A percentile compares a stretch with the other conserved stretches of the same genome.
These are phyloP conservation scores for Lanmaoa pseudosensibilis DNA, from an alignment of 768 basidiomycete species.

Conservation along the genomic window DNA sequence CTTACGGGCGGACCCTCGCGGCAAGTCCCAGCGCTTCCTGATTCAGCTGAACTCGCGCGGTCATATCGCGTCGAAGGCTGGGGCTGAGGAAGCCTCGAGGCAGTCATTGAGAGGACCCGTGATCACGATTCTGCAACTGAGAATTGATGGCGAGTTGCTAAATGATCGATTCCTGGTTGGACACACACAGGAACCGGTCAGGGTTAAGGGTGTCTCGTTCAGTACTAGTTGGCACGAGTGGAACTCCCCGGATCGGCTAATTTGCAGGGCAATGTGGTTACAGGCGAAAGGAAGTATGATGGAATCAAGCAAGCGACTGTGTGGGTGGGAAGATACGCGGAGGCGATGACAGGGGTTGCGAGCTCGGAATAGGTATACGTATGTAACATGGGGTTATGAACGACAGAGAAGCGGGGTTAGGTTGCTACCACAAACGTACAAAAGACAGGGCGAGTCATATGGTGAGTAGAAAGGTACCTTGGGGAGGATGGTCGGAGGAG, in stretches of 20 bases:
- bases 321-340: slow-evolving; percentile 6
- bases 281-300: slow-evolving; percentile 7
- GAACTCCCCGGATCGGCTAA: slow-evolving; percentile 24
- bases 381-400: background rate
- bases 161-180: slow-evolving; percentile 9
- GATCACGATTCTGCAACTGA: slow-evolving; percentile 11
- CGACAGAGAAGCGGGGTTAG: background rate
- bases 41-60: slow-evolving; percentile 24
- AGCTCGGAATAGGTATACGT: background rate
- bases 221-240: slow-evolving; percentile 2
- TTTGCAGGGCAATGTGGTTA: slow-evolving; percentile 6
- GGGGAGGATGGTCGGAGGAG: background rate
- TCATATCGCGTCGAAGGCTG: slow-evolving; percentile 29
- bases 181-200: slow-evolving; percentile 24
- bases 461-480: background rate
- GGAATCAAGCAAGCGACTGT: slow-evolving; percentile 4
- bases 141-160: slow-evolving; percentile 13
- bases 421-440: background rate
- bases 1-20: background rate
- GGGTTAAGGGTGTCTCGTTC: slow-evolving; percentile 19
- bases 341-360: background rate
- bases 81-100: slow-evolving; percentile 30
- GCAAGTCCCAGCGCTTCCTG: slow-evolving; percentile 13
- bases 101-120: slow-evolving; percentile 24
- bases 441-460: background rate